Conservation (phyloP, 306 rosid genomes). For the Sophora flavescens region DNA sequence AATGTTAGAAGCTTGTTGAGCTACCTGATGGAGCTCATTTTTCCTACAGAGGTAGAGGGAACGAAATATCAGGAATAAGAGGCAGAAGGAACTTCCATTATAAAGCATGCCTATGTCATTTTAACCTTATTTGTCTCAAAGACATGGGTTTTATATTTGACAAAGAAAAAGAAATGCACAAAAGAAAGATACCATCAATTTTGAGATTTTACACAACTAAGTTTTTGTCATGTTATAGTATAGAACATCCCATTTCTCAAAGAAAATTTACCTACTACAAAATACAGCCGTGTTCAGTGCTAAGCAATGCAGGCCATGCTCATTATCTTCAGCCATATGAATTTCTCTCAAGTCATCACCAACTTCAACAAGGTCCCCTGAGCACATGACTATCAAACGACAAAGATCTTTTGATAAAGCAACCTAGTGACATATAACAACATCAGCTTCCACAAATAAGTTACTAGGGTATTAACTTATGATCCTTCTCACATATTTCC, state of each 20-base stretch:
- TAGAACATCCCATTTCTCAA: conserved; percentile 43
- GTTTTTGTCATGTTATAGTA: conserved; percentile 8
- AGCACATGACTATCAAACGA: conserved; percentile 88
- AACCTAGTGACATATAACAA: conserved; percentile 64
- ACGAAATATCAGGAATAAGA: conserved; percentile 48
- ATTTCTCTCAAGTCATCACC: conserved; percentile 48
- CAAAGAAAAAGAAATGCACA: conserved; percentile 35
- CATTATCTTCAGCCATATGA: conserved; percentile 53
- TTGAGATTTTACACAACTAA: conserved; percentile 4
- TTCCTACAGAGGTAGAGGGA: conserved; percentile 61
- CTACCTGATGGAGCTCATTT: conserved; percentile 94
- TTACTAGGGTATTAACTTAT: background rate
- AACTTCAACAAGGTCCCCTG: conserved; percentile 73
- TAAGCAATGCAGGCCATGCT: conserved; percentile 82
- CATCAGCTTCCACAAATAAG: conserved; percentile 48
- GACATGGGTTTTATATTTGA: conserved; percentile 21
- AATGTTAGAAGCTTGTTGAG: conserved; percentile 96
- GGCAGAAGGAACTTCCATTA: conserved; percentile 38
- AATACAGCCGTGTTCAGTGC: conserved; percentile 86
- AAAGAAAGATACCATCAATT: background rate
- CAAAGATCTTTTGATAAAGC: conserved; percentile 93
- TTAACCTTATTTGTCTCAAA: conserved; percentile 38
- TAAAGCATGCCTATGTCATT: conserved; percentile 27
- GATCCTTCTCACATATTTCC: conserved; percentile 25
- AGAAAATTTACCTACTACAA: conserved; percentile 80